Evolutionary conservation across 768 basidiomycete species (phyloP), one percentile per base, ranked within the genome.

Genomic region (Glaciozyma antarctica): DNA sequence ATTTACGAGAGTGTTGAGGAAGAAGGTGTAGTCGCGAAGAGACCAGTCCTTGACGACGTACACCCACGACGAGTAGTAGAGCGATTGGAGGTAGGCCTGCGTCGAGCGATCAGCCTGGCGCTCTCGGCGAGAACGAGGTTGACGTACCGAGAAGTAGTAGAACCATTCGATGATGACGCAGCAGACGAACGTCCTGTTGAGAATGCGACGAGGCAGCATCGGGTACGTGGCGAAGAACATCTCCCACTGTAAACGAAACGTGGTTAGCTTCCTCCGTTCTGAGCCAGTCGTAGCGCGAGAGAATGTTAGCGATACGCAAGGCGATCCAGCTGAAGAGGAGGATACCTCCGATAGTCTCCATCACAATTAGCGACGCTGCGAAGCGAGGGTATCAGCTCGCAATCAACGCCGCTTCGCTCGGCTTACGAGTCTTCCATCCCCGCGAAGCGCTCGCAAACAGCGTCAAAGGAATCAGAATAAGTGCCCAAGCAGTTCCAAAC

Each of bases 391-490:
- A 28, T 51, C 22, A 24, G 49, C 24, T 51, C 49, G 22, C 6
- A n/a, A 51, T 4, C 12, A n/a, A 51, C 15, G 24, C n/a, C n/a
- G n/a, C n/a, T n/a, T n/a, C n/a, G n/a, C n/a, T n/a, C 49, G 8
- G 71, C 15, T 67, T 32, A 17, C 72, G 67, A 6, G 59, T 60
- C 17, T 58, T 53, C 60, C 75, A 77, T 2, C 76, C 76, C 7
- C 69, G 54, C 45, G 75, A 72, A 2, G 75, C 71, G 2, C 73
- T 73, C 32, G 61, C 69, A 0, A 75, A 71, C 62, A 77, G 66
- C 2, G 66, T 58, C 24, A 67, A 63, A 1, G 66, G 66, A 22
- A 67, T 24, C 2, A 67, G 58, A 16, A 59, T 47, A 3, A 67
- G 58, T 0, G 62, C 22, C 56, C 55, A 67, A 2, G 54, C 45